Conservation (phyloP, 805 yeast species). For the Cyberlindnera maritima region DNA sequence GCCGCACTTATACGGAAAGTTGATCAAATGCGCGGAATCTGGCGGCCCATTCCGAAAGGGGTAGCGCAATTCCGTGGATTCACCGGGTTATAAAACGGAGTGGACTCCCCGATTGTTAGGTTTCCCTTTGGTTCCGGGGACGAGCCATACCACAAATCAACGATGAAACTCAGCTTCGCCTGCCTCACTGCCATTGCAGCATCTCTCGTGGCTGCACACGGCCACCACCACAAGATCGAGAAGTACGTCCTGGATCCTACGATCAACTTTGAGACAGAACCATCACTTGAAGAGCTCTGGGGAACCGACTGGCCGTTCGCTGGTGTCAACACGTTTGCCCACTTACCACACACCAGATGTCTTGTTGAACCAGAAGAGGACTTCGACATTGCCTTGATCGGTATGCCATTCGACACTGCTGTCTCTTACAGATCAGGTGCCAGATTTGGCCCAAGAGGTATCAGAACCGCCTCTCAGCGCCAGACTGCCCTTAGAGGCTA, state of each 20-base stretch:
- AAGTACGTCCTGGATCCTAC: constrained; percentile 18
- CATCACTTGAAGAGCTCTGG: constrained; percentile 61
- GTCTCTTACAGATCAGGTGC: constrained; percentile 52
- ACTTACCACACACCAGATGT: constrained; percentile 60
- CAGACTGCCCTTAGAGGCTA: constrained; percentile 69
- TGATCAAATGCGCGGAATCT: constrained; percentile 9
- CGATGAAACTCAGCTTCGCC: constrained; percentile 10
- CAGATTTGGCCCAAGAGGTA: constrained; percentile 55
- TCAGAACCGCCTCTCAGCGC: constrained; percentile 66
- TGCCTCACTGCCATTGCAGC: constrained; percentile 13
- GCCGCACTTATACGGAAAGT: neutral
- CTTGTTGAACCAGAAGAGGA: constrained; percentile 42
- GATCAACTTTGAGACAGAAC: constrained; percentile 23
- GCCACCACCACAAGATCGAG: constrained; percentile 12
- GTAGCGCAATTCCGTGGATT: constrained; percentile 8
- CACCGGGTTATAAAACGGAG: neutral
- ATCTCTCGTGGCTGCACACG: constrained; percentile 5
- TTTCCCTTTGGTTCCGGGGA: neutral
- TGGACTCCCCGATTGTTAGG: neutral
- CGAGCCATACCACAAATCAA: neutral
- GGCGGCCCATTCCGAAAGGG: constrained; percentile 3
- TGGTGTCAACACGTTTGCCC: constrained; percentile 73
- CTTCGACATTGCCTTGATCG: constrained; percentile 62
- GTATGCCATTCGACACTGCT: constrained; percentile 56
- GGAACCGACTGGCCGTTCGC: constrained; percentile 71